Evolutionary conservation across 192 early-diverging fungal species (phyloP), one percentile per base, ranked within the genome.

Genomic region (Chytriomyces confervae): DNA sequence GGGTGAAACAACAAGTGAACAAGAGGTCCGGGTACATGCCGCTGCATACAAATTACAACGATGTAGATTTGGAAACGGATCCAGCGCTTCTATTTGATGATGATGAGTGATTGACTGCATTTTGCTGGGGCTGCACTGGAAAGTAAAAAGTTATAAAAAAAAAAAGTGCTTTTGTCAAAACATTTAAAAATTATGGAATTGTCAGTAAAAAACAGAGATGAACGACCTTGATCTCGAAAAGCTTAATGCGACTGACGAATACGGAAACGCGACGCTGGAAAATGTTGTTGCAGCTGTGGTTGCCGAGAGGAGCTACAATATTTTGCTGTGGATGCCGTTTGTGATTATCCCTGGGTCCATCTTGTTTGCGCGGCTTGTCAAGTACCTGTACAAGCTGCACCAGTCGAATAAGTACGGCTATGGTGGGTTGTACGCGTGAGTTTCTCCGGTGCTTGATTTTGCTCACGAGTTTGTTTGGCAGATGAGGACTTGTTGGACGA

Each of bases 401-500:
- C 80, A 86, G 75, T 82, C 82, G 20, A 51, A 62, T 49, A 80
- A 84, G 57, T 86, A 88, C 61, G 86, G 86, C n/a, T 88, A 75
- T 78, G 85, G 85, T 84, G 57, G 46, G 75, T 60, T n/a, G 16
- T 29, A 50, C 47, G 18, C 36, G 4, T 76, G 11, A 16, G 20
- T 45, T 63, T 50, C 36, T 0, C 36, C 2, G 36, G 36, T 36
- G 36, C 36, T 36, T 36, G 36, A 20, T 36, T 4, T 36, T 4
- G 36, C 36, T 2, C 50, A 77, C 18, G 36, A 53, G 3, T 51
- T 13, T 23, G 23, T 51, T 13, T 23, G 23, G 5, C 64, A 86
- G 86, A 82, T 64, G 85, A 86, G 11, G 84, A 86, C 48, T 60
- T 88, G 27, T 71, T 88, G 50, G 70, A 80, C 27, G 87, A 88